Base-by-base conservation (phyloP, 345 rosid species). In the Murraya koenigii region DNA sequence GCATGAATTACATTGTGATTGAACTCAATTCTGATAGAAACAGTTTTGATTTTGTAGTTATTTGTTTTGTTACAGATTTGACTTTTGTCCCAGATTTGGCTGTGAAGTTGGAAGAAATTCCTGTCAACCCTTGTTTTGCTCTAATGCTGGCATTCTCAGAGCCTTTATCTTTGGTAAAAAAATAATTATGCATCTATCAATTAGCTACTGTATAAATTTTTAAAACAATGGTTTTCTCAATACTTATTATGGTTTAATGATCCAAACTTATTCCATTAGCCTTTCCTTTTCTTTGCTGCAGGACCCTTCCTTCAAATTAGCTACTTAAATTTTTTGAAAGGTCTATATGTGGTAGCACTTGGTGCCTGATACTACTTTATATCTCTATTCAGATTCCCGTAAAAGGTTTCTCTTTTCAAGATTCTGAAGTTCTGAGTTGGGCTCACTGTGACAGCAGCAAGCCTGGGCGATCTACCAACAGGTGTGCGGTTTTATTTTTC, bases 121-220 rank as follows among this genome's bases (percentile, higher is more conserved):
- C 97, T 76, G 91, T 86, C 58, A 66, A 72, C 69, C 97, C 98
- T 22, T 89, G 97, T 85, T 92, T 94, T 77, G 88, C 91, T 30
- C 90, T 92, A 75, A 90, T 94, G 97, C 86, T 94, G 75, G 97
- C 94, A 75, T 94, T 92, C 79, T 47, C 83, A 56, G 93, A 94
- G 83, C 89, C 97, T 55, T 82, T 94, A 80, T 89, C 96, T 65
- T 84, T 71, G 80, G 97, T 92, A 85, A 79, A 88, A 80, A 41
- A 74, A 41, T 39, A 59, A 23, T 26, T 41, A 39, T 78, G 52
- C n/a, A 72, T 75, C 28, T 19, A 69, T 58, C 15, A 65, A 36
- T 58, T 23, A 59, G 63, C 56, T 41, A 32, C 14, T 32, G 47
- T 14, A 9, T 26, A 49, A 52, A 17, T 14, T 26, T 33, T 60